These are phyloP conservation scores for Suillus weaverae DNA, from an alignment of 768 basidiomycete genomes.

Conservation along the genomic window DNA sequence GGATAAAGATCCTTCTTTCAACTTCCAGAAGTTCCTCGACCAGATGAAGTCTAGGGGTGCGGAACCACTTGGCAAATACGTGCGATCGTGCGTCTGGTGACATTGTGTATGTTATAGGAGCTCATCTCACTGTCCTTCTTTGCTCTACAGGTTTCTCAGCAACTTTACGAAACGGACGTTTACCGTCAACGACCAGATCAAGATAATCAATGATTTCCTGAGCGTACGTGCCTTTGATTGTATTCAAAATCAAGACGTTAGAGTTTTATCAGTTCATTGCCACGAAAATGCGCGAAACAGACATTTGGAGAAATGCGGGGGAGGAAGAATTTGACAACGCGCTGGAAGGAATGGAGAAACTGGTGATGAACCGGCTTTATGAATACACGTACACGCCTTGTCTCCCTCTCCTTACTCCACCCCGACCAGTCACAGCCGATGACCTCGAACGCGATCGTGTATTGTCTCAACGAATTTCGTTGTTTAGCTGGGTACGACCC, in stretches of 20 bases:
- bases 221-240: conserved; percentile 44
- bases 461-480: conserved; percentile 80
- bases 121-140: not conserved
- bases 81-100: conserved; percentile 75
- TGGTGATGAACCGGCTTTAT: conserved; percentile 98
- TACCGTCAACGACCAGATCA: conserved; percentile 90
- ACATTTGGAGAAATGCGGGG: conserved; percentile 77
- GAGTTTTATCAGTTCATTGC: conserved; percentile 73
- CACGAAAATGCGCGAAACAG: conserved; percentile 79
- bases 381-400: conserved; percentile 95
- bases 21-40: conserved; percentile 93
- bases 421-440: conserved; percentile 83
- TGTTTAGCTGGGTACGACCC: conserved; percentile 90
- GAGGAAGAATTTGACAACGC: conserved; percentile 93
- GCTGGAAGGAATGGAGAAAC: conserved; percentile 98
- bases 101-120: not conserved
- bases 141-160: conserved; percentile 71
- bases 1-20: conserved; percentile 60
- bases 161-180: conserved; percentile 93
- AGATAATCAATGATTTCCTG: conserved; percentile 93
- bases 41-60: conserved; percentile 89
- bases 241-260: not conserved
- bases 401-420: conserved; percentile 61
- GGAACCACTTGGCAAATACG: conserved; percentile 92
- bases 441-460: conserved; percentile 97